Evolutionary conservation across 371 early-diverging fungal species (phyloP).

Genomic region (Haplosporangium sp.): DNA sequence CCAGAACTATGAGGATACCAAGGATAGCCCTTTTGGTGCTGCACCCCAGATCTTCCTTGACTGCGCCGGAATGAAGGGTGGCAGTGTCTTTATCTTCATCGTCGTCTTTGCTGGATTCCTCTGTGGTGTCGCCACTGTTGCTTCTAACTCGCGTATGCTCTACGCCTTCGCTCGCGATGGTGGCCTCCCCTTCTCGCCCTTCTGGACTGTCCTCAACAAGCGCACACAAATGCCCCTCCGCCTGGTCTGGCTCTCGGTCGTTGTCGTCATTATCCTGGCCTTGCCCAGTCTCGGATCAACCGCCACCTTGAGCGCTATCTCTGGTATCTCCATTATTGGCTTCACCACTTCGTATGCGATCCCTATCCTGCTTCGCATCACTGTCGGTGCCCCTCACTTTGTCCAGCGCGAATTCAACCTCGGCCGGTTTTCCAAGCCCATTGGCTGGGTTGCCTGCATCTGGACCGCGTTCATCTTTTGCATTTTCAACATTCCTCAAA

Average conservation of each 20-base stretch:
- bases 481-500: conserved; percentile 62
- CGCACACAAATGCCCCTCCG: conserved; percentile 57
- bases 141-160: conserved; percentile 76
- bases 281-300: conserved; percentile 59
- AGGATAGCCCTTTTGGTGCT: conserved; percentile 57
- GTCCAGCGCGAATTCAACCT: conserved; percentile 57
- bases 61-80: conserved; percentile 64
- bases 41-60: conserved; percentile 75
- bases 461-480: conserved; percentile 60
- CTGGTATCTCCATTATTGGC: conserved; percentile 59
- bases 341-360: conserved; percentile 62
- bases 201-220: conserved; percentile 55
- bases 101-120: conserved; percentile 71
- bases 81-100: conserved; percentile 60
- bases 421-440: conserved; percentile 55
- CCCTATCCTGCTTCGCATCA: conserved; percentile 63
- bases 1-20: conserved; percentile 60
- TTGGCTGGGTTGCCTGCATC: conserved; percentile 54
- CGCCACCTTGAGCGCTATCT: conserved; percentile 72
- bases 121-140: conserved; percentile 63
- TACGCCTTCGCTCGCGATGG: conserved; percentile 84
- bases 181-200: conserved; percentile 56
- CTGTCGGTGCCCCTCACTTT: conserved; percentile 56
- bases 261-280: conserved; percentile 46
- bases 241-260: conserved; percentile 64